Percentiles rank a stretch among this genome's conserved stretches.
phyloP scores from a whole-genome alignment of 768 basidiomycete genomes.

The Suillus subaureus region DNA sequence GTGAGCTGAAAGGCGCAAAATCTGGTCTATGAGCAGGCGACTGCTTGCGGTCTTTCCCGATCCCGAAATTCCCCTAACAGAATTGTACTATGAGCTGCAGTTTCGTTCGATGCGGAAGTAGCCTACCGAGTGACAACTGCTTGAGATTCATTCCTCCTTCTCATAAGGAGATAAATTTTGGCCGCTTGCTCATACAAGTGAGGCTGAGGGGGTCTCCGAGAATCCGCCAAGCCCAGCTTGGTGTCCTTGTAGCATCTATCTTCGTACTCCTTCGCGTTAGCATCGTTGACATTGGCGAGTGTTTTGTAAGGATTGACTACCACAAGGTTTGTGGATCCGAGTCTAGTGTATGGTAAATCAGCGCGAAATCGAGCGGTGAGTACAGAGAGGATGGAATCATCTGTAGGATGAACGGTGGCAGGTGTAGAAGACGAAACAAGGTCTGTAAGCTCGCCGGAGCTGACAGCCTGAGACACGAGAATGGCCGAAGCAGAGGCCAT shows the following conservation, averaged over 20 bases:
- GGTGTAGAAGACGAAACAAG: constrained; percentile 40
- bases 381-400: constrained; percentile 57
- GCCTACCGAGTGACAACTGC: constrained; percentile 58
- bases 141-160: constrained; percentile 55
- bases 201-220: constrained; percentile 49
- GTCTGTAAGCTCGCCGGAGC: constrained; percentile 52
- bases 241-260: constrained; percentile 57
- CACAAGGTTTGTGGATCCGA: constrained; percentile 51
- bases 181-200: constrained; percentile 67
- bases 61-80: constrained; percentile 60
- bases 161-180: constrained; percentile 59
- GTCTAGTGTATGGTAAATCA: constrained; percentile 57
- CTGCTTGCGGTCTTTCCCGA: constrained; percentile 60
- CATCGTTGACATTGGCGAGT: constrained; percentile 58
- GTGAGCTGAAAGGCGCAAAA: constrained; percentile 61
- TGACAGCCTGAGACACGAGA: constrained; percentile 38
- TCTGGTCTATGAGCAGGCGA: constrained; percentile 56
- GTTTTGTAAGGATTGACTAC: constrained; percentile 63
- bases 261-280: constrained; percentile 58
- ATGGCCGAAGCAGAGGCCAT: constrained; percentile 44
- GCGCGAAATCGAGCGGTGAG: constrained; percentile 59
- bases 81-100: constrained; percentile 13
- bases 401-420: constrained; percentile 51
- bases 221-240: constrained; percentile 39
- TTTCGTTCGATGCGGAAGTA: constrained; percentile 12